Conservation (phyloP, 2,329 filamentous ascomycete species). For the Aspergillus sergii region DNA sequence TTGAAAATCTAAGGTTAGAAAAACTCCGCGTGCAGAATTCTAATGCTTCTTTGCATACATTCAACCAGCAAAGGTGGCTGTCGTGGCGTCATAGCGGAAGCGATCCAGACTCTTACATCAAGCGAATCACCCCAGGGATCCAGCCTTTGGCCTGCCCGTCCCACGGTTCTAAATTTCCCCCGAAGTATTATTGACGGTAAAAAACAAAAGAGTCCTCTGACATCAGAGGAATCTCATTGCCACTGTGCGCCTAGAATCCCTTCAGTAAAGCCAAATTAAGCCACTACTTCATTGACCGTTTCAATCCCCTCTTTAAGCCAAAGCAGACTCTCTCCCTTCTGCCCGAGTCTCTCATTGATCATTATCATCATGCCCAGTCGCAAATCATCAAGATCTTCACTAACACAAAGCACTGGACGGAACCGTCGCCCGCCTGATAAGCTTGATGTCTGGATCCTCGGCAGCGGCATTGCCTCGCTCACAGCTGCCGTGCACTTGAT, state of each 20-base stretch:
- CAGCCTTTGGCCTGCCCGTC: background rate
- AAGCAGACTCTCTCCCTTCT: background rate
- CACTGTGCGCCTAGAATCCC: background rate
- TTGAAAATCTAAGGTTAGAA: background rate
- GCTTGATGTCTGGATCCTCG: conserved; percentile 38
- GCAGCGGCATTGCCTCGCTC: conserved; percentile 38
- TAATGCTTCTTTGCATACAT: background rate
- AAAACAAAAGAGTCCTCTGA: background rate
- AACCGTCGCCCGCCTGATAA: conserved; percentile 27
- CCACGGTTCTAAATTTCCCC: background rate
- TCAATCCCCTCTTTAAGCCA: background rate
- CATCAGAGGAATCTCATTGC: background rate
- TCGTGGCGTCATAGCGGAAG: background rate
- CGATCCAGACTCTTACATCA: conserved; percentile 5
- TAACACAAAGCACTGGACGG: background rate
- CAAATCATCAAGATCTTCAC: background rate
- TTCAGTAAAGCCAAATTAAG: background rate
- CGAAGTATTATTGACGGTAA: too few species aligned
- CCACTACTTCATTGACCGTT: background rate
- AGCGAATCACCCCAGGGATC: background rate
- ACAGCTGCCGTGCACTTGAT: conserved; percentile 41
- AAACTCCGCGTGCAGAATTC: background rate
- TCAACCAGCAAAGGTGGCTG: background rate
- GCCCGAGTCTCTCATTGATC: background rate
- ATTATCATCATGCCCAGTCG: background rate